phyloP scores from a whole-genome alignment of 2,329 filamentous ascomycete species.

The Aspergillus arachidicola region DNA sequence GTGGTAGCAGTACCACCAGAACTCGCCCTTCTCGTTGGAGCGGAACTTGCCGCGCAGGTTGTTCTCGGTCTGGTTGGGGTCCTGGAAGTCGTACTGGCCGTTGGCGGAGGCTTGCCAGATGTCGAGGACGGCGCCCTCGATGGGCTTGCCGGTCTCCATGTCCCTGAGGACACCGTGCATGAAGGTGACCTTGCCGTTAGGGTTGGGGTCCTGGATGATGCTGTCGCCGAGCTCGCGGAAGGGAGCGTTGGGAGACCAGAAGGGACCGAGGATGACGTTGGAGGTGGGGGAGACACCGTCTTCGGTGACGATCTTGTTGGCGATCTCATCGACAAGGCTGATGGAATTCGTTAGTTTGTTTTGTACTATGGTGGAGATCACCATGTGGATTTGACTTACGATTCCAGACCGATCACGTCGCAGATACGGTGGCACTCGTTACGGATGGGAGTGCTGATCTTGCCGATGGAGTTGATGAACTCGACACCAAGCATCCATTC shows the following conservation, averaged over 20 bases:
- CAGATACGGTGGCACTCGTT: constrained; percentile 75
- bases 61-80: constrained; percentile 71
- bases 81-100: constrained; percentile 76
- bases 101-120: constrained; percentile 78
- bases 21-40: constrained; percentile 67
- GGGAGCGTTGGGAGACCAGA: constrained; percentile 75
- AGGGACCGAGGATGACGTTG: constrained; percentile 74
- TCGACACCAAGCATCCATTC: constrained; percentile 77
- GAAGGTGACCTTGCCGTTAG: constrained; percentile 60
- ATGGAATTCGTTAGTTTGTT: constrained; percentile 40
- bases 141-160: constrained; percentile 66
- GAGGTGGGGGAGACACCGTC: constrained; percentile 68
- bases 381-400: constrained; percentile 34
- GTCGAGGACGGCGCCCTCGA: constrained; percentile 70
- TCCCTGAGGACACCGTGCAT: constrained; percentile 73
- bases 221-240: constrained; percentile 68
- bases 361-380: not conserved
- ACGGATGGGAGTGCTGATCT: constrained; percentile 67
- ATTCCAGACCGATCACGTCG: constrained; percentile 73
- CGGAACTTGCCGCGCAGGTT: constrained; percentile 78
- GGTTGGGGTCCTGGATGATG: constrained; percentile 66
- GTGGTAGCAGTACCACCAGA: constrained; percentile 73
- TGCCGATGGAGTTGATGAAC: constrained; percentile 74
- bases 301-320: constrained; percentile 66
- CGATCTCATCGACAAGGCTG: constrained; percentile 76